These are phyloP conservation scores for Rhodomyrtus psidioides DNA, from an alignment of 441 rosid species.

Conservation along the genomic window DNA sequence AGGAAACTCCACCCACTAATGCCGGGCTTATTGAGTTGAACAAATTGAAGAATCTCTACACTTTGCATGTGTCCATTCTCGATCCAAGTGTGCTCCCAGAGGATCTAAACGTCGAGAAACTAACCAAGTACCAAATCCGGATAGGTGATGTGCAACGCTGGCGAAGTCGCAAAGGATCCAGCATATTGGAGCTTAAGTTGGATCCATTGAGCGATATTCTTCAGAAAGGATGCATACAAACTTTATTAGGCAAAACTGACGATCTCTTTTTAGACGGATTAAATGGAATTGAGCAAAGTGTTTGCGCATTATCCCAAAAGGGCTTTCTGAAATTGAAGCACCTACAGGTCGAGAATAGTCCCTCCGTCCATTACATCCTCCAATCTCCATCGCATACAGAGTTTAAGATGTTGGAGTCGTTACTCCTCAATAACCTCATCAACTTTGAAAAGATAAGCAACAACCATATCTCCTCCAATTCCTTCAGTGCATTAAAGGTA, in stretches of 20 bases:
- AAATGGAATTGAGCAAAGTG: background rate
- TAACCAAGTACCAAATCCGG: background rate
- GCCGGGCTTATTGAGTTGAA: background rate
- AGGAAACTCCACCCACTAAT: background rate
- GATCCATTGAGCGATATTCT: rapidly evolving
- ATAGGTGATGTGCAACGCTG: rapidly evolving
- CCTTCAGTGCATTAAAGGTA: background rate
- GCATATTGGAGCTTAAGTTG: background rate
- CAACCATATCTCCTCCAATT: rapidly evolving
- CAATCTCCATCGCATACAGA: rapidly evolving
- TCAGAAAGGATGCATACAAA: background rate
- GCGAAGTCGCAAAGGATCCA: rapidly evolving
- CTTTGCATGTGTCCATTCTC: background rate
- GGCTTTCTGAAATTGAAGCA: background rate
- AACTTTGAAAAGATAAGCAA: background rate
- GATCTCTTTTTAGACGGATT: rapidly evolving
- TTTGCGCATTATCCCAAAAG: rapidly evolving
- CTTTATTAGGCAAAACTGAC: rapidly evolving
- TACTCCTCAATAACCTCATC: rapidly evolving
- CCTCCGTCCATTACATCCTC: rapidly evolving
- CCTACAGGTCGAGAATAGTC: rapidly evolving
- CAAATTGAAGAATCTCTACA: rapidly evolving
- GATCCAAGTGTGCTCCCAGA: rapidly evolving
- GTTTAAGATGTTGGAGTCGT: rapidly evolving
- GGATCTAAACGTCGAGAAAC: rapidly evolving